Evolutionary conservation across 148 eudicot species (phyloP).

Genomic region (Simmondsia chinensis): DNA sequence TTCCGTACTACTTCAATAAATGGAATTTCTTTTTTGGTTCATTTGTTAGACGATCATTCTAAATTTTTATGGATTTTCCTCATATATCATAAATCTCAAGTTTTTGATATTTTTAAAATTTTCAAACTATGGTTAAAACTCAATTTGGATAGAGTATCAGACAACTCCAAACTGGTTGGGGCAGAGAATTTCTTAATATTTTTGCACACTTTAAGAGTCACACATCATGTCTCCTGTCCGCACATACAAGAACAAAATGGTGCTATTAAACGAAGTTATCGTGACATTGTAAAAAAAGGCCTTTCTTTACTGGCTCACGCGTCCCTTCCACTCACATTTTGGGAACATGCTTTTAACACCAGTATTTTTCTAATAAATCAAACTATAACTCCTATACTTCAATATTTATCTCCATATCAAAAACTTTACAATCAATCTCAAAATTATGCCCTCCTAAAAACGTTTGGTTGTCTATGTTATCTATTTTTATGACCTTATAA

Average conservation of each 20-base stretch:
- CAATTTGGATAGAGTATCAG: neutral
- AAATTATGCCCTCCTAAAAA: neutral
- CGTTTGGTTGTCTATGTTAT: conserved; percentile 9
- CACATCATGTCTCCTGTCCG: conserved; percentile 6
- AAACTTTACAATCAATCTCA: neutral
- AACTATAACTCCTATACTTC: neutral
- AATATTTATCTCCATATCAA: neutral
- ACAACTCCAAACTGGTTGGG: conserved; percentile 1
- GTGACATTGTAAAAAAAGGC: conserved; percentile 1
- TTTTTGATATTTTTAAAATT: neutral
- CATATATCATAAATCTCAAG: neutral
- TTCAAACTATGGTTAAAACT: neutral
- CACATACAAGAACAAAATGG: conserved; percentile 13
- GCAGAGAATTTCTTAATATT: neutral
- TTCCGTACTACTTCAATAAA: too few species aligned
- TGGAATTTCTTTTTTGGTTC: too few species aligned
- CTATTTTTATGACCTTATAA: neutral
- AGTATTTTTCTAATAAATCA: neutral
- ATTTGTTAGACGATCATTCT: neutral
- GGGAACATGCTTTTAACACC: conserved; percentile 4
- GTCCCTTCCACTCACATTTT: neutral
- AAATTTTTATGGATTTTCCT: conserved; percentile 3
- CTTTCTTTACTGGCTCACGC: conserved; percentile 6
- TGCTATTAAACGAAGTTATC: neutral
- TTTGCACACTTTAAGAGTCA: neutral